phyloP scores from a whole-genome alignment of 1,284 basidiomycete species.

The Fistulinella staudtii region DNA sequence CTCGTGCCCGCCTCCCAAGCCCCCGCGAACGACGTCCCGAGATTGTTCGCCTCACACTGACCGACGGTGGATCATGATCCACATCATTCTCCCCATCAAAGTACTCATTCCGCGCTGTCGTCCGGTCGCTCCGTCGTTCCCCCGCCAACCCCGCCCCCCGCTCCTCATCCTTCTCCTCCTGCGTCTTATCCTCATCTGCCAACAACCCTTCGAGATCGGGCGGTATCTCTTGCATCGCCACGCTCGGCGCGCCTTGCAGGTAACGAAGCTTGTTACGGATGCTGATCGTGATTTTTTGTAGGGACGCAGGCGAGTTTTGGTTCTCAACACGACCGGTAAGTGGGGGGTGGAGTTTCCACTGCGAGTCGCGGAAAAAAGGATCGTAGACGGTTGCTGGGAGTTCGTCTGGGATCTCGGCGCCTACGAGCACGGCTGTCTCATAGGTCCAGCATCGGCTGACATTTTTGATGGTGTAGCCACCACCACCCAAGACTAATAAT shows the following conservation, averaged over 20 bases:
- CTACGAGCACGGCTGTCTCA: slow-evolving; percentile 93
- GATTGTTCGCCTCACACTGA: slow-evolving; percentile 12
- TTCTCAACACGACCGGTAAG: slow-evolving; percentile 91
- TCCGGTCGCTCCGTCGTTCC: slow-evolving; percentile 52
- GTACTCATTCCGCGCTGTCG: slow-evolving; percentile 59
- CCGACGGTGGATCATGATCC: slow-evolving; percentile 40
- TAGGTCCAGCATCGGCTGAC: slow-evolving; percentile 99
- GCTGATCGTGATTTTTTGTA: slow-evolving; percentile 83
- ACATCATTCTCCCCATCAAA: slow-evolving; percentile 71
- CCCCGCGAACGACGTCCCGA: slow-evolving; percentile 30
- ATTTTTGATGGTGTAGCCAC: slow-evolving; percentile 94
- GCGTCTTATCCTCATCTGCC: slow-evolving; percentile 69
- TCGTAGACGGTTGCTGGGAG: slow-evolving; percentile 91
- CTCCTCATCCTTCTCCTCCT: slow-evolving; percentile 72
- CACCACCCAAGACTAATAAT: slow-evolving; percentile 88
- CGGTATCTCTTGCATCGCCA: slow-evolving; percentile 95
- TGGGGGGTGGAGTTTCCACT: slow-evolving; percentile 91
- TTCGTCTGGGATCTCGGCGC: slow-evolving; percentile 78
- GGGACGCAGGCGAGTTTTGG: slow-evolving; percentile 76
- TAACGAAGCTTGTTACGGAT: slow-evolving; percentile 92
- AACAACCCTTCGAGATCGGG: slow-evolving; percentile 84
- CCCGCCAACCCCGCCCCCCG: slow-evolving; percentile 53
- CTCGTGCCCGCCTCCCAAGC: slow-evolving; percentile 27
- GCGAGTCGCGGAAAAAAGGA: slow-evolving; percentile 86
- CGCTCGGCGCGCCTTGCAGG: slow-evolving; percentile 92